Evolutionary conservation across 495 filamentous ascomycete species (phyloP).

Genomic region (Pseudevernia furfuracea): DNA sequence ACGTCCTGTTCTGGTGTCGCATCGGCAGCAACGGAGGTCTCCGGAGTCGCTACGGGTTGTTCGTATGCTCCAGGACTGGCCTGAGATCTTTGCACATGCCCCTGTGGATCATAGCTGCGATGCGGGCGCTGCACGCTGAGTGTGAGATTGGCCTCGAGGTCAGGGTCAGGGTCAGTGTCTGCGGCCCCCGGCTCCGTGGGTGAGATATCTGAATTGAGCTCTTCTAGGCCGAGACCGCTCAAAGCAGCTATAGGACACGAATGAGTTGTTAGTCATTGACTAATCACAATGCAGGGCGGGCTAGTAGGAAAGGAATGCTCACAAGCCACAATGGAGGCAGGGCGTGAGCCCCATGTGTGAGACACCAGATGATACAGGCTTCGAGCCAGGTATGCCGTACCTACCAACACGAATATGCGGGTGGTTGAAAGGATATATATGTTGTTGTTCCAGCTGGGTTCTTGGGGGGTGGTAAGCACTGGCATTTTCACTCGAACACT

Average conservation of each 20-base stretch:
- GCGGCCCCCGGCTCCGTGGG: not conserved
- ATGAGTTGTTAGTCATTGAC: not conserved
- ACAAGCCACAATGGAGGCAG: not conserved
- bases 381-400: not conserved
- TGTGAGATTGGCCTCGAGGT: not conserved
- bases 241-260: not conserved
- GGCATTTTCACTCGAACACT: too few species aligned
- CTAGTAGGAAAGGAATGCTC: not conserved
- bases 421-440: not conserved
- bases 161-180: not conserved
- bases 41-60: conserved; percentile 11
- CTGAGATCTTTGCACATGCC: not conserved
- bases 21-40: not conserved
- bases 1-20: not conserved
- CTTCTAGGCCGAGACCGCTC: not conserved
- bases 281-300: not conserved
- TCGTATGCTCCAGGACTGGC: conserved; percentile 32
- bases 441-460: not conserved
- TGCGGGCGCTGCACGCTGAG: not conserved
- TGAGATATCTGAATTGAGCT: not conserved
- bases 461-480: not conserved
- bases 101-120: not conserved
- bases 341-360: not conserved
- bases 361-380: not conserved
- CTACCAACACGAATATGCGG: not conserved